Base-by-base conservation (phyloP, 257 asterid genomes). In the Capsicum rhomboideum region DNA sequence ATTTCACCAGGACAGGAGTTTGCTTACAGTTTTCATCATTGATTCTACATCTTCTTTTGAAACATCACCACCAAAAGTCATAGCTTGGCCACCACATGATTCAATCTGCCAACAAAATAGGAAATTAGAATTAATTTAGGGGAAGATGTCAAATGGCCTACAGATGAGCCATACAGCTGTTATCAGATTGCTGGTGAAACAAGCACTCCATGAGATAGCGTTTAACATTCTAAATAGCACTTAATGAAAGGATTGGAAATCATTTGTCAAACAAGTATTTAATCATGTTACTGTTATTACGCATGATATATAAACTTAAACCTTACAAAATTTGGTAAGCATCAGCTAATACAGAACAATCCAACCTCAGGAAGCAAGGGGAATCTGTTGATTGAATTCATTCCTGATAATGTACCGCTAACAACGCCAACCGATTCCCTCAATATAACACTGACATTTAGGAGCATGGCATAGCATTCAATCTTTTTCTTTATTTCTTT, bases 21-120 rank as follows among this genome's bases (percentile, higher is more conserved):
- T 53, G 83, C 89, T 87, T 87, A 93, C 99, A 53, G 98, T 90
- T 90, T 92, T 94, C 63, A 96, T 92, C 99, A 94, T 96, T 55
- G 96, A 87, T 56, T 91, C 92, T 81, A 94, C 99, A 82, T 91
- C 98, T 80, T 96, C 99, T 90, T 96, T 94, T 42, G 98, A 93
- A 83, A 94, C 98, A 90, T 94, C 99, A 87, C 98, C 99, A 83
- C 98, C 98, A 83, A 92, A 96, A 75, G 94, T 88, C 82, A 96
- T 87, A 77, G 98, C 98, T 88, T 93, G 94, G 69, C 98, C 98
- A 67, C 99, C 98, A 77, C 88, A 69, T 12, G 92, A 93, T 92
- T 93, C 97, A 59, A 97, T 93, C 99, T 95, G 92, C 90, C 63
- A 52, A 28, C 26, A 52, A 28, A 18, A 77, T 14, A 77, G 28